Conservation (phyloP, 441 rosid genomes). For the Gossypium laxum region DNA sequence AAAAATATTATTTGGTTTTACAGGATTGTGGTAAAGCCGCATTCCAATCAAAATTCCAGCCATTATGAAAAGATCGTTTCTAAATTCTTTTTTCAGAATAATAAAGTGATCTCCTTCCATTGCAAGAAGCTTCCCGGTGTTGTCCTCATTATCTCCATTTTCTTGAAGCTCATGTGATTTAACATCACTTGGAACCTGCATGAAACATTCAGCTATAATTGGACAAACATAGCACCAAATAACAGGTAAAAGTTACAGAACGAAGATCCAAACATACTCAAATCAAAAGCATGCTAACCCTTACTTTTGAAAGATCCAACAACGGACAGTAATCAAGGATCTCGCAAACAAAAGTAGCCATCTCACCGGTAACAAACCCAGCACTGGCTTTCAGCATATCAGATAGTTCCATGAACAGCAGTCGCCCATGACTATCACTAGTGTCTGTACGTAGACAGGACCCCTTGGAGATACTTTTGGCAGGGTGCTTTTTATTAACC, state of each 20-base stretch:
- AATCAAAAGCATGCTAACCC: constrained; percentile 42
- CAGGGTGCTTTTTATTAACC: constrained; percentile 78
- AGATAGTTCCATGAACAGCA: constrained; percentile 91
- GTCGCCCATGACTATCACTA: constrained; percentile 69
- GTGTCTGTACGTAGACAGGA: constrained; percentile 96
- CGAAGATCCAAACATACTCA: background rate
- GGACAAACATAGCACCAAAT: background rate
- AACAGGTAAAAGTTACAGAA: background rate
- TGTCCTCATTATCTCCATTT: constrained; percentile 49
- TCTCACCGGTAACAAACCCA: constrained; percentile 91
- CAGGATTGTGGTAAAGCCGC: constrained; percentile 91
- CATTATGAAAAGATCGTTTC: constrained; percentile 92
- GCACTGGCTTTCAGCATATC: constrained; percentile 92
- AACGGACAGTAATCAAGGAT: constrained; percentile 96
- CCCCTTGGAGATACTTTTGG: constrained; percentile 94
- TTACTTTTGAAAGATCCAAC: constrained; percentile 95
- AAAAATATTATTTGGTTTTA: constrained; percentile 82
- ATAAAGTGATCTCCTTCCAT: constrained; percentile 84
- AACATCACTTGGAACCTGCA: too few relatives aligned
- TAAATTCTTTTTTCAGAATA: constrained; percentile 82
- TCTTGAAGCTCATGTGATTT: too few relatives aligned
- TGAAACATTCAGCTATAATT: background rate
- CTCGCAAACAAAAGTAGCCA: constrained; percentile 92
- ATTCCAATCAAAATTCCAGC: constrained; percentile 86
- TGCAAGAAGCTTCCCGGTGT: constrained; percentile 69